A percentile compares a stretch with the other conserved stretches of the same genome.
phyloP scores from a whole-genome alignment of 371 early-diverging fungal species.

The Funneliformis caledonium region DNA sequence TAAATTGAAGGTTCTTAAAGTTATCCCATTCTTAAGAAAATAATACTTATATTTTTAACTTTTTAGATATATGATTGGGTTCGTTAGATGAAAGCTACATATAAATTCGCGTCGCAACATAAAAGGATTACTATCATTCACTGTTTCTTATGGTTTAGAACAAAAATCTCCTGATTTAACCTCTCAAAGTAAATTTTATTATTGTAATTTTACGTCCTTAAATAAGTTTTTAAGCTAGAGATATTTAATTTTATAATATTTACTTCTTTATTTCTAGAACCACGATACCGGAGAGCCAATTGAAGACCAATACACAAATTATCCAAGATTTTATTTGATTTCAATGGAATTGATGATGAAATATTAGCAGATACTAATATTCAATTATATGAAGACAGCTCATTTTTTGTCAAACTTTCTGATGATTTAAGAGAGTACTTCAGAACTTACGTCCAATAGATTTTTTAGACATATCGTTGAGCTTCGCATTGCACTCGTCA shows the following conservation, averaged over 20 bases:
- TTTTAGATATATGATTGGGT: constrained; percentile 26
- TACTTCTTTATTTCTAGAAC: not conserved
- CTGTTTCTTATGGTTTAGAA: constrained; percentile 27
- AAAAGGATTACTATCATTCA: not conserved
- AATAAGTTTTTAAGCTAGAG: not conserved
- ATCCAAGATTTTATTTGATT: not conserved
- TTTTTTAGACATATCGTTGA: constrained; percentile 25
- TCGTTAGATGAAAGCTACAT: constrained; percentile 16
- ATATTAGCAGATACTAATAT: not conserved
- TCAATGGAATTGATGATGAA: not conserved
- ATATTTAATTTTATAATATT: not conserved
- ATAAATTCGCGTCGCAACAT: constrained; percentile 7
- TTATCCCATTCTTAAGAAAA: not conserved
- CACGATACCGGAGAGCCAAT: not conserved
- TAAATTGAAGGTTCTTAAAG: not conserved
- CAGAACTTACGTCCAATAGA: constrained; percentile 9
- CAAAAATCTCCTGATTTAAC: not conserved
- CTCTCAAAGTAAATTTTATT: not conserved
- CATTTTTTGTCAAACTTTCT: not conserved
- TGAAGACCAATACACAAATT: not conserved
- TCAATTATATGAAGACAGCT: not conserved
- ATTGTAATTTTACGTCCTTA: not conserved
- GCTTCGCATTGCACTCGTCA: constrained; percentile 10
- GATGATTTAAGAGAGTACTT: not conserved
- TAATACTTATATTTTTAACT: not conserved